Base-by-base conservation (phyloP, 2,329 filamentous ascomycete species). In the Exophiala bonariae region DNA sequence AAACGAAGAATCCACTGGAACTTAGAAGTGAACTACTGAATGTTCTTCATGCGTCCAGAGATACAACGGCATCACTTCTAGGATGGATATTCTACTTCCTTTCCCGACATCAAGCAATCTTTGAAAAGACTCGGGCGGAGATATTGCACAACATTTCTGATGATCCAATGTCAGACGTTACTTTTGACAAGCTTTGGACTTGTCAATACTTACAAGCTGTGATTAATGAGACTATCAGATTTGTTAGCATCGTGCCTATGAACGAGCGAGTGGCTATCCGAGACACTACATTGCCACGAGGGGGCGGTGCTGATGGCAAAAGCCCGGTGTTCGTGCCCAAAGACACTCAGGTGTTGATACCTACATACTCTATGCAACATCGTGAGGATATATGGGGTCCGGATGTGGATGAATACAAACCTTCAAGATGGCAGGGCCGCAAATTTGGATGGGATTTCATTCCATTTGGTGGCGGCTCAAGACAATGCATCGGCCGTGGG, bases 401-500 rank as follows among this genome's bases (percentile, higher is more conserved):
- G 8, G 45, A 55, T 30, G 50, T 49, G 7, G 23, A 49, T 1
- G 38, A 46, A 3, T 57, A 54, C 44, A 42, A 46, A 9, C 56
- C 56, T n/a, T 52, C 50, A 17, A 41, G 56, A 18, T 59, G 47
- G 38, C 13, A 36, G 10, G 19, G 41, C 28, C 36, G 42, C 14
- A 50, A 46, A 23, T 37, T 38, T 31, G 71, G 75, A 1, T 78
- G 75, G 73, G 70, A 75, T n/a, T 79, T 75, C 44, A 69, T 77
- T 35, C 76, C 76, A 1, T 78, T 78, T 46, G 75, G 76, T 41
- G 74, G 74, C 2, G 76, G 75, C 0, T 72, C 74, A 2, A 62
- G 75, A 3, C 75, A 77, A 39, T 81, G 78, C 51, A 73, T 81
- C 14, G 78, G 78, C 1, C 78, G 91, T 74, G 86, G 91, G 66